Evolutionary conservation across 352 stramenopile species (phyloP).

Genomic region (Pythium vanterpoolii): DNA sequence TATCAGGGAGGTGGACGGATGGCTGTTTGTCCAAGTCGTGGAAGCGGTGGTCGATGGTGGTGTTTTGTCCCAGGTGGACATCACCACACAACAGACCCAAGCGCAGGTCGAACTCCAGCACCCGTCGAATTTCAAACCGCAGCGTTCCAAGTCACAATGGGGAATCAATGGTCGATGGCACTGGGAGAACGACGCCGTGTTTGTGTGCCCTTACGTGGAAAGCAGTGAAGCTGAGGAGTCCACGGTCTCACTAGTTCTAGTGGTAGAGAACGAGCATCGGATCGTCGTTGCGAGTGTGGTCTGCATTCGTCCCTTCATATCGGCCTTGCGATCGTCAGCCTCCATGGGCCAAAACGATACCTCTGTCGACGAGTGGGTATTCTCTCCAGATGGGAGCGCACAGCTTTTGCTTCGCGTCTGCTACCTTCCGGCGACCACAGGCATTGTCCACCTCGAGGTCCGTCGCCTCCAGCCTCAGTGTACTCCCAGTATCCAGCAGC

Average conservation of each 20-base stretch:
- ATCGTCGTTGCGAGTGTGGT: neutral
- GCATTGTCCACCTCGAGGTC: neutral
- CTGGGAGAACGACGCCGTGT: conserved; percentile 6
- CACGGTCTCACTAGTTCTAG: neutral
- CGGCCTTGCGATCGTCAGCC: neutral
- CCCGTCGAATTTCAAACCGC: neutral
- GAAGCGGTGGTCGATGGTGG: conserved; percentile 1
- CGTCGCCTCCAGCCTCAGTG: neutral
- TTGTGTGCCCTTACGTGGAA: neutral
- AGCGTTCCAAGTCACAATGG: conserved; percentile 2
- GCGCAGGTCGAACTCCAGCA: conserved; percentile 5
- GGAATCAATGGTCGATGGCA: conserved; percentile 6
- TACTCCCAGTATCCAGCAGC: neutral
- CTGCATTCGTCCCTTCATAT: neutral
- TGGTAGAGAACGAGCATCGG: neutral
- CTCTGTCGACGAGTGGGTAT: conserved; percentile 12
- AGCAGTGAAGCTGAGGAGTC: neutral
- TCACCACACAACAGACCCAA: neutral
- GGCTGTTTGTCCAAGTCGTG: conserved; percentile 7
- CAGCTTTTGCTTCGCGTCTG: neutral
- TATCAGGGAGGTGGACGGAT: neutral
- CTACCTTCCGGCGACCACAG: neutral
- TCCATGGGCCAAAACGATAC: neutral
- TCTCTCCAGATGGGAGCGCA: neutral
- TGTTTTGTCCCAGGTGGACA: neutral